Evolutionary conservation across 164 flowering plant genomes (phyloP), one percentile per base, ranked within the genome.

Genomic region (Euptelea pleiosperma): DNA sequence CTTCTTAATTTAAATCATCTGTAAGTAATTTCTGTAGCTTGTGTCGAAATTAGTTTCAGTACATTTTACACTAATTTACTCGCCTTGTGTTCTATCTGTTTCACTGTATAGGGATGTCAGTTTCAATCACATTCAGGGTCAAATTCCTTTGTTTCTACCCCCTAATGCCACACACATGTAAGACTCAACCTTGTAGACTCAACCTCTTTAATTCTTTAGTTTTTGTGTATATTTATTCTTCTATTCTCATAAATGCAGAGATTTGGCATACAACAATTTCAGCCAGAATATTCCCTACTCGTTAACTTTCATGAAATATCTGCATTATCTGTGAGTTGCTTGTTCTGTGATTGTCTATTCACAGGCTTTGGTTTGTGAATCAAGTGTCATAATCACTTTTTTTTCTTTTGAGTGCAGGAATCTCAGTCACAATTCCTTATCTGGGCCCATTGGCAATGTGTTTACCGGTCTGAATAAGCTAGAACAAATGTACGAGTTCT

Each of bases 381-480:
- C 30, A 12, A 19, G n/a, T 40, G 43, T 64, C 19, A 49, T 47
- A 12, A 45, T 52, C 28, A 40, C 19, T 10, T 16, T 34, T 6
- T 22, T 39, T 57, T 43, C 57, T 57, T 26, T 35, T 42, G 18
- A 25, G 3, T 75, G 65, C 80, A 86, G 98, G 76, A 91, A 88
- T 65, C 60, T 91, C 67, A 86, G 94, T 75, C 87, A 82, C 71
- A 91, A 91, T 64, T 58, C 50, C 3, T 52, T 91, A 45, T 76
- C 81, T 68, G 96, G 98, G 56, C 76, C 87, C 2, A 60, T 91
- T 41, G 94, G 90, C 46, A 70, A 83, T 72, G 80, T 88, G 31
- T 91, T 91, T 50, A 70, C 62, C 24, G 86, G 79, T 55, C 66
- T 86, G 12, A 55, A 64, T 47, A 67, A 70, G 69, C 73, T 91